Evolutionary conservation across 2,329 filamentous ascomycete species (phyloP), one percentile per base, ranked within the genome.

Genomic region (Lasiodiplodia gonubiensis): DNA sequence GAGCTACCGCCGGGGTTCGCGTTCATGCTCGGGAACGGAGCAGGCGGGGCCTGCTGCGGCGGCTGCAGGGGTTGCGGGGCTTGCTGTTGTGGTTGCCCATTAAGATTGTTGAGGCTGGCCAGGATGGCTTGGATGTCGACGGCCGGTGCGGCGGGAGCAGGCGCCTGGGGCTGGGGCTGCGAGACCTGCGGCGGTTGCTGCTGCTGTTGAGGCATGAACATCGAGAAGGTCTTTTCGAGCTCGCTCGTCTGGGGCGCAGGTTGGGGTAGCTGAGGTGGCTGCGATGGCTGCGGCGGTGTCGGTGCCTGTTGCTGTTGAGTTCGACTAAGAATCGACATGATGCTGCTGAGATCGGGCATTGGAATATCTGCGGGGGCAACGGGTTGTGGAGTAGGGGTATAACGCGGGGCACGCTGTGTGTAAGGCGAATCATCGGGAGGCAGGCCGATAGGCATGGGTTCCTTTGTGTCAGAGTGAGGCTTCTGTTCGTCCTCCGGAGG

Each of bases 361-460:
- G 66, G 23, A 12, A 60, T 25, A 8, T 54, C 51, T 10, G 33
- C 48, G 16, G 46, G 18, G 11, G 67, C 21, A 11, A 54, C 16
- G n/a, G 33, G 37, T 14, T 27, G 49, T n/a, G 69, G 25, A 25
- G 75, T 71, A 3, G 76, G 74, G 5, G 70, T 69, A 30, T 67
- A 66, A 23, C 59, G 39, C 18, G 67, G 51, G 5, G 69, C 63
- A 16, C 75, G 73, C 8, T 70, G 54, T 4, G 42, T 63, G 30
- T 63, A 23, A 75, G 48, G 23, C 75, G 71, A 35, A 64, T 67
- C 27, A 1, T 77, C 72, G 6, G 74, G 71, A 18, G 80, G 78
- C 14, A 71, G 37, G 3, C 81, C 82, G 68, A 84, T 83, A 5
- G 75, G 69, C 25, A 74, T 77, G 5, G 76, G 70, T 3, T 67